These are phyloP conservation scores for Macrophomina tecta DNA, from an alignment of 2,329 filamentous ascomycete species.

Conservation along the genomic window DNA sequence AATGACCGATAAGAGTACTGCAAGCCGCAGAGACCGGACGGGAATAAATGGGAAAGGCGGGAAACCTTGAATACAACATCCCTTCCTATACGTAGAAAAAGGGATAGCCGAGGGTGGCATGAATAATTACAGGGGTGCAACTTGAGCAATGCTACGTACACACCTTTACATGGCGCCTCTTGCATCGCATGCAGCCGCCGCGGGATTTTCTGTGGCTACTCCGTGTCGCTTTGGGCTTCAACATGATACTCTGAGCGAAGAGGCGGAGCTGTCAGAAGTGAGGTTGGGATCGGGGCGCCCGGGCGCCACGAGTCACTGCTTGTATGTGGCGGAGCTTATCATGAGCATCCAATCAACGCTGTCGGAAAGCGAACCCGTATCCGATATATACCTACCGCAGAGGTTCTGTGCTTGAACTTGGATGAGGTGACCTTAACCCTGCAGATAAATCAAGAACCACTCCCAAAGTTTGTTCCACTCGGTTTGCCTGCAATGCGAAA, in stretches of 20 bases:
- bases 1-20: not conserved
- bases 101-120: not conserved
- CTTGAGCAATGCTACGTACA: not conserved
- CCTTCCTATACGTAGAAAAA: not conserved
- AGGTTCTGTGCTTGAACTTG: not conserved
- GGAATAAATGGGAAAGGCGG: not conserved
- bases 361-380: not conserved
- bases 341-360: not conserved
- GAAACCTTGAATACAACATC: not conserved
- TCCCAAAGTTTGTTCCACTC: too few relatives aligned
- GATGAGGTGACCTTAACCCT: too few relatives aligned
- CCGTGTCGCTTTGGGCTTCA: not conserved
- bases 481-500: too few relatives aligned
- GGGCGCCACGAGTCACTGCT: not conserved
- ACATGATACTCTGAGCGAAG: not conserved
- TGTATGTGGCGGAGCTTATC: not conserved
- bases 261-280: not conserved
- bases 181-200: not conserved
- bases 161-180: slow-evolving; percentile 6
- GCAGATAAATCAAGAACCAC: too few relatives aligned
- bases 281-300: not conserved
- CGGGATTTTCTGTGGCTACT: not conserved
- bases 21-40: too few relatives aligned
- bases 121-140: not conserved
- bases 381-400: too few relatives aligned